These are phyloP conservation scores for Abelmoschus esculentus DNA, from an alignment of 345 rosid genomes.

Conservation along the genomic window DNA sequence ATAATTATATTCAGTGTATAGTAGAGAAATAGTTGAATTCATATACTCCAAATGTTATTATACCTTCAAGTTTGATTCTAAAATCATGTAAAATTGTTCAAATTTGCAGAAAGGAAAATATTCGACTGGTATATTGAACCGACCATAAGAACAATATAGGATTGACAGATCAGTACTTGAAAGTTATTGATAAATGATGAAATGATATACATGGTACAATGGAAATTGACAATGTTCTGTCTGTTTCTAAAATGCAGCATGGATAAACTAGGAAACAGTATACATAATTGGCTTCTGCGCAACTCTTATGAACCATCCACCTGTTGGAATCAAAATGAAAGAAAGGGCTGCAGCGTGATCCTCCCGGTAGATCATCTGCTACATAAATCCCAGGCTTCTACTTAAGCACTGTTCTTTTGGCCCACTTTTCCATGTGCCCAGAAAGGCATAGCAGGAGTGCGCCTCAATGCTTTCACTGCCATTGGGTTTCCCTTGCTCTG, in stretches of 20 bases:
- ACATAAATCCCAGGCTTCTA: constrained; percentile 8
- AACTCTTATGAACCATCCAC: constrained; percentile 10
- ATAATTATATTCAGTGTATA: no score
- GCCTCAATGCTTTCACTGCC: constrained; percentile 63
- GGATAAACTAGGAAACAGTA: constrained; percentile 12
- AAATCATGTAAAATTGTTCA: not conserved
- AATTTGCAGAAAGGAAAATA: no score
- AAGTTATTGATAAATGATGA: constrained; percentile 12
- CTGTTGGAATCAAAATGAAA: not conserved
- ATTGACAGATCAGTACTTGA: constrained; percentile 1
- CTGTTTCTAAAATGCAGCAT: constrained; percentile 11
- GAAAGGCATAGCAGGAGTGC: constrained; percentile 65
- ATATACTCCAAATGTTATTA: not conserved
- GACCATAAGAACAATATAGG: not conserved
- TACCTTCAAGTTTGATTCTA: not conserved
- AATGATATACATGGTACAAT: constrained; percentile 15
- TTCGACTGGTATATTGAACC: not conserved
- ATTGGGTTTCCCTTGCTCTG: constrained; percentile 87
- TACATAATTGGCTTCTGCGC: constrained; percentile 16
- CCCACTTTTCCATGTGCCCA: constrained; percentile 43
- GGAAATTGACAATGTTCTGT: constrained; percentile 7
- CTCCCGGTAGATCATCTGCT: not conserved
- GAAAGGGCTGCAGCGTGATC: not conserved
- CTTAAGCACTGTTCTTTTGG: constrained; percentile 37
- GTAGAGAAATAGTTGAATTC: no score